Base-by-base conservation (phyloP, 225 moss, liverwort and hornwort genomes). In the Pseudoscleropodium purum region DNA sequence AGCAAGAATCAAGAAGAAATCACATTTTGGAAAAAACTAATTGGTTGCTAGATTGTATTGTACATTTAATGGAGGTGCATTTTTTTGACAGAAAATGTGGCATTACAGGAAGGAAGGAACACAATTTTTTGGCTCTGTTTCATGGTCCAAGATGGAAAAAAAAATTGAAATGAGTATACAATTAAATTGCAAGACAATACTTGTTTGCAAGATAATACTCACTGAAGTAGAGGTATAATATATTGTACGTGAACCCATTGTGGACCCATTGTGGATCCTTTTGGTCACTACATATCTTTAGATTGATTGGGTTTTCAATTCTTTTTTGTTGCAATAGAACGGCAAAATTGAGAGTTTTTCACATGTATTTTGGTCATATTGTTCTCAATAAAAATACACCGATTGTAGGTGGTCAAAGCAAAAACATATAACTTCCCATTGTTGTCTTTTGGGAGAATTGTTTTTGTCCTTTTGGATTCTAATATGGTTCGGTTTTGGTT, bases 281-380 rank as follows among this genome's bases (percentile, higher is more conserved):
- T 51, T 34, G 5, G 5, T 34, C 3, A 13, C 4, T 76, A 21
- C 2, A 34, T 3, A 21, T 76, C 51, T 51, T 13, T 52, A 34
- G 21, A 13, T 0, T 34, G 0, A 49, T 75, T 2, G 0, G 6
- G 3, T 10, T 27, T 0, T 5, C 3, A 29, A 29, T 20, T 5
- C n/a, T 43, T 26, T 26, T 29, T 29, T 2, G 27, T 43, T 43
- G 43, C 6, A 45, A 73, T 75, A 7, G 18, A 75, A 19, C 0
- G 3, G 0, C 7, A 49, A 33, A 75, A 11, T 49, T 5, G 7
- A 31, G 33, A 49, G 4, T 2, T 49, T 49, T 75, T 49, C 31
- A 49, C 12, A 29, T 31, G 1, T 19, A 47, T 75, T 75, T 47
- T 1, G 0, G 3, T 75, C 47, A 47, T 47, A 11, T 31, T 1